Evolutionary conservation across 2,329 filamentous ascomycete genomes (phyloP), one percentile per base, ranked within the genome.

Genomic region (Septoria petroselini): DNA sequence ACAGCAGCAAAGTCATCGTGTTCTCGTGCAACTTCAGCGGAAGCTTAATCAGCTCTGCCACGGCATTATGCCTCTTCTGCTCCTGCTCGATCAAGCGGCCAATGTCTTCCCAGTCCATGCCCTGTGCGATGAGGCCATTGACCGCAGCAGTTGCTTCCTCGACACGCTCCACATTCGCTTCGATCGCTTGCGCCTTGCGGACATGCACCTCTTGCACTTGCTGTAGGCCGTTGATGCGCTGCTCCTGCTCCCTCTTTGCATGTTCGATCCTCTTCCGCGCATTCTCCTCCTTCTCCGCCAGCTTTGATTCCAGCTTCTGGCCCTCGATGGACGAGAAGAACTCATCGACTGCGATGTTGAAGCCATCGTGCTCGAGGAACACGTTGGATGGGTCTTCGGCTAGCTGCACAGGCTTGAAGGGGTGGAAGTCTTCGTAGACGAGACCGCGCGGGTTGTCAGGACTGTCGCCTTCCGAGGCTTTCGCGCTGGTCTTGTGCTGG

Each of bases 71-170:
- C 41, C 84, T 78, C 53, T 76, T 82, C 67, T 94, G 87, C 66
- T 97, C 91, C 58, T 89, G 81, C 66, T 95, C 89, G 44, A 98
- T 87, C 54, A 98, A 73, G 51, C 85, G 86, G 7, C 81, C 88
- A 62, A 97, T 91, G 58, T 96, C 87, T 8, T 89, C 83, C 93
- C 93, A 98, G 62, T 98, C 93, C 90, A 97, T 97, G 8, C 91
- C 91, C 64, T 95, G 89, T 4, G 82, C 82, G 52, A 98, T 82
- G n/a, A 97, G 74, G 0, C 88, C 88, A 67, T 95, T 97, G 45
- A 98, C 85, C 3, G 93, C 90, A 66, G 90, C 88, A 67, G 90
- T 90, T 3, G 89, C 90, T 71, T 97, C 93, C 66, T 95, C 87
- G 0, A 97, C 91, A 42, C 90, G 81, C 64, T 95, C 88, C 1